A percentile compares a stretch with the other conserved stretches of the same genome.
phyloP scores from a whole-genome alignment of 2,329 filamentous ascomycete genomes.

The Aspergillus thermomutatus region DNA sequence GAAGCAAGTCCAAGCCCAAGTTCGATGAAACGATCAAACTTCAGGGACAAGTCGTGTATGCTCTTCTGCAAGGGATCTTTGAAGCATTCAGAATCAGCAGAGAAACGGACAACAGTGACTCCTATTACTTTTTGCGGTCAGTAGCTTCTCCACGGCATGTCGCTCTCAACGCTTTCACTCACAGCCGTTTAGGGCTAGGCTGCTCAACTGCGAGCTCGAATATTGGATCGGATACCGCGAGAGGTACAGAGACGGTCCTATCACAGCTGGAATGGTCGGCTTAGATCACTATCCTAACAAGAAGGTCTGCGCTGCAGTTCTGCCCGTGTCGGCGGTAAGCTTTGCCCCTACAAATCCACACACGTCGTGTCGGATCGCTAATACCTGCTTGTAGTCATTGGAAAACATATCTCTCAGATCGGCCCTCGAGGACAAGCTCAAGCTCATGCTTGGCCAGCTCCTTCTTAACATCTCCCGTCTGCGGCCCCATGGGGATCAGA shows the following conservation, averaged over 20 bases:
- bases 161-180: background rate
- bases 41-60: conserved; percentile 23
- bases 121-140: conserved; percentile 18
- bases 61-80: conserved; percentile 22
- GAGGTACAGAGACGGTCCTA: conserved; percentile 20
- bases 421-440: conserved; percentile 21
- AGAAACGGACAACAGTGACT: conserved; percentile 2
- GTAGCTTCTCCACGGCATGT: background rate
- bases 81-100: conserved; percentile 13
- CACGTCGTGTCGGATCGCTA: background rate
- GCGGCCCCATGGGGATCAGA: conserved; percentile 17
- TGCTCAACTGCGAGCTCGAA: conserved; percentile 14
- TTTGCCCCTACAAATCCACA: background rate
- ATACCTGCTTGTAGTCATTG: background rate
- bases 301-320: conserved; percentile 2
- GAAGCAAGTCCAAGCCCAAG: background rate
- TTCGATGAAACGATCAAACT: conserved; percentile 8
- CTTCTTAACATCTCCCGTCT: conserved; percentile 17
- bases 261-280: conserved; percentile 16
- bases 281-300: conserved; percentile 15
- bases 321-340: conserved; percentile 22
- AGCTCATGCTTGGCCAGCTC: conserved; percentile 25
- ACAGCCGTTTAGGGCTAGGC: conserved; percentile 10
- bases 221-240: conserved; percentile 26
- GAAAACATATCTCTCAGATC: conserved; percentile 3